Evolutionary conservation across 352 stramenopile genomes (phyloP).

Genomic region (Globisporangium sylvaticum): DNA sequence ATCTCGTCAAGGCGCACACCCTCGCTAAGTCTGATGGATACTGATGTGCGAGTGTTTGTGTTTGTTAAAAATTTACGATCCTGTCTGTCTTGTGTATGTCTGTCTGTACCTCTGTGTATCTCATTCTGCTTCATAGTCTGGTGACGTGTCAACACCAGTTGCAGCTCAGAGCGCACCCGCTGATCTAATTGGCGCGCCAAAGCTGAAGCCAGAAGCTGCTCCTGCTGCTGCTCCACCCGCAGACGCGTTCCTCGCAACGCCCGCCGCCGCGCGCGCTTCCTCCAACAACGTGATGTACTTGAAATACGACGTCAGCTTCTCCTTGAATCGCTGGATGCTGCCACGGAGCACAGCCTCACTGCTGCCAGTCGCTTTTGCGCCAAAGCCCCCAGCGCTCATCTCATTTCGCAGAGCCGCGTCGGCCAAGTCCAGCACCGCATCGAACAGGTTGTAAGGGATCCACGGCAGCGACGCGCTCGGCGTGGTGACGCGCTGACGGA

Average conservation of each 20-base stretch:
- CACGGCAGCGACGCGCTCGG: slow-evolving; percentile 35
- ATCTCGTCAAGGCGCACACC: not conserved
- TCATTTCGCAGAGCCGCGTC: slow-evolving; percentile 31
- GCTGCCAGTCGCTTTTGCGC: not conserved
- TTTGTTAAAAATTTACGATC: not conserved
- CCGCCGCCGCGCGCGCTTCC: slow-evolving; percentile 45
- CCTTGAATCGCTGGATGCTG: slow-evolving; percentile 32
- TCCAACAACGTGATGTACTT: slow-evolving; percentile 43
- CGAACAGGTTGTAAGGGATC: slow-evolving; percentile 70
- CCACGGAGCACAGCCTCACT: slow-evolving; percentile 21
- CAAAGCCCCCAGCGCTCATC: not conserved
- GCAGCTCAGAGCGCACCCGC: slow-evolving; percentile 3
- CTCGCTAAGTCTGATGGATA: not conserved
- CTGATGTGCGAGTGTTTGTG: not conserved
- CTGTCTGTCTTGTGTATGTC: not conserved
- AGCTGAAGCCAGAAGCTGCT: slow-evolving; percentile 6
- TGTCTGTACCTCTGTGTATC: not conserved
- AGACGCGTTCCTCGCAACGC: slow-evolving; percentile 30
- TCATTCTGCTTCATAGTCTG: not conserved
- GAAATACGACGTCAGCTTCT: slow-evolving; percentile 50
- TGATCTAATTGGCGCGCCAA: slow-evolving; percentile 7
- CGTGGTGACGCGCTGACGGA: slow-evolving; percentile 34
- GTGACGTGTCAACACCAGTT: not conserved
- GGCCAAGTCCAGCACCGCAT: slow-evolving; percentile 49
- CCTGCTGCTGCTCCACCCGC: not conserved